Conservation (phyloP, 495 filamentous ascomycete genomes). For the Podospora australis region DNA sequence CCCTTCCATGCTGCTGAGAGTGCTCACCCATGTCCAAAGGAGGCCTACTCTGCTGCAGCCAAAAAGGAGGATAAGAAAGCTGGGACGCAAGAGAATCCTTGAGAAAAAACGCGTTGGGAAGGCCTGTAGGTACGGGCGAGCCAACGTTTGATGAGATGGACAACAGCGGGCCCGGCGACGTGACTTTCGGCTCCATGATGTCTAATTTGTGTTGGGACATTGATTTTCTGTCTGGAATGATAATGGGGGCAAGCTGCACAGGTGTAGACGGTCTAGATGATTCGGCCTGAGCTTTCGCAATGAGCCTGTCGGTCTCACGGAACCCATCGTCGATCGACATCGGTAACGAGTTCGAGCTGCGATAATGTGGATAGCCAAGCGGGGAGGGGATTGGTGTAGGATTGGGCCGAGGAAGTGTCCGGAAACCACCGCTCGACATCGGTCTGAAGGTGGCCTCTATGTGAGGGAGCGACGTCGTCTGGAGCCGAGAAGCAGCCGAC, state of each 20-base stretch:
- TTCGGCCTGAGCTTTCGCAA: conserved; percentile 12
- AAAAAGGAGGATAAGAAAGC: conserved; percentile 10
- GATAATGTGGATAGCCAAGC: background rate
- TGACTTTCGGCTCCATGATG: conserved; percentile 18
- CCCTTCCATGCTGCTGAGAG: background rate
- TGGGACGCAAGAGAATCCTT: conserved; percentile 9
- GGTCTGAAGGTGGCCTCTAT: background rate
- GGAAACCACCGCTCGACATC: background rate
- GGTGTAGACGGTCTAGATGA: background rate
- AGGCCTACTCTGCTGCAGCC: background rate
- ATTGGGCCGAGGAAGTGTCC: background rate
- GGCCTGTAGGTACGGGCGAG: conserved; percentile 1
- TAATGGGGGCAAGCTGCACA: conserved; percentile 4
- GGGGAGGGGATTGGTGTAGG: background rate
- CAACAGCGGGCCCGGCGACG: conserved; percentile 15
- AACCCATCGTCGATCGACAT: conserved; percentile 11
- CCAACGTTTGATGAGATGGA: conserved; percentile 19
- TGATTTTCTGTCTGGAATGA: background rate
- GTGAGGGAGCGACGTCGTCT: background rate
- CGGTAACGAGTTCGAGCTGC: background rate
- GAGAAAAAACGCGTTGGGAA: conserved; percentile 14
- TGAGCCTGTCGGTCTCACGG: conserved; percentile 13
- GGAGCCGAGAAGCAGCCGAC: background rate
- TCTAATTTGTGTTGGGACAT: conserved; percentile 5
- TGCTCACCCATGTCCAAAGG: background rate